These are phyloP conservation scores for Wallacemonas sp. DNA, from an alignment of 208 protist genomes.

Conservation along the genomic window DNA sequence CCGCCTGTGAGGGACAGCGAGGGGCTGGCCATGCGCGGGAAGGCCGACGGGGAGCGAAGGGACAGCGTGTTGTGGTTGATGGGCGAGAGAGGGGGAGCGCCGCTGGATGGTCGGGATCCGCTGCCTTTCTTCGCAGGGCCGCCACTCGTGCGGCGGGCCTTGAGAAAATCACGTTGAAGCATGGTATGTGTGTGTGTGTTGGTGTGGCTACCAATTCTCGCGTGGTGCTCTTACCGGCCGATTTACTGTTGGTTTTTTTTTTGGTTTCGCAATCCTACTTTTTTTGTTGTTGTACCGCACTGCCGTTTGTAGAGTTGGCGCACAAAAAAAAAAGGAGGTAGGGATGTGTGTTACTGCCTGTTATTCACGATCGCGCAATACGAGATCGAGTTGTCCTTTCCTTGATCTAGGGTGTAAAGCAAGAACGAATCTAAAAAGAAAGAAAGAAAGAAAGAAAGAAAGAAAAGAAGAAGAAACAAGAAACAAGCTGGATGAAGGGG, in stretches of 20 bases:
- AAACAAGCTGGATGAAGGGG: neutral
- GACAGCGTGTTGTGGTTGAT: conserved; percentile 5
- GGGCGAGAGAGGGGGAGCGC: conserved; percentile 19
- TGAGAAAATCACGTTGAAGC: conserved; percentile 36
- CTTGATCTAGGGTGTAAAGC: conserved; percentile 3
- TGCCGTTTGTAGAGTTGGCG: neutral
- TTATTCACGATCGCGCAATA: too few relatives aligned
- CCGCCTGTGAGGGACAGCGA: neutral
- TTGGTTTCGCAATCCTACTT: too few relatives aligned
- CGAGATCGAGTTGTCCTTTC: too few relatives aligned
- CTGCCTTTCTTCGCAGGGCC: conserved; percentile 1
- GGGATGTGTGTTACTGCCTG: too few relatives aligned
- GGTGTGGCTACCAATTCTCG: too few relatives aligned
- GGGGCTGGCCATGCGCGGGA: conserved; percentile 12
- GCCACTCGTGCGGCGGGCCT: conserved; percentile 26
- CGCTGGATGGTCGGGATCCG: conserved; percentile 2
- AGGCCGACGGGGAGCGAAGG: conserved; percentile 6
- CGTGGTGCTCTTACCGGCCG: too few relatives aligned
- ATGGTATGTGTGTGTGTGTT: conserved; percentile 14
- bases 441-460: neutral
- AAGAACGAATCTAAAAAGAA: conserved; percentile 11
- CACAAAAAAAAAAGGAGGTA: neutral
- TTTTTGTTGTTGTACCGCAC: too few relatives aligned
- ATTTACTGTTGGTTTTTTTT: neutral
- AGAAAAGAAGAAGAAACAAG: neutral